Evolutionary conservation across 192 early-diverging fungal species (phyloP), one percentile per base, ranked within the genome.

Genomic region (Gamsiella multidivaricata): DNA sequence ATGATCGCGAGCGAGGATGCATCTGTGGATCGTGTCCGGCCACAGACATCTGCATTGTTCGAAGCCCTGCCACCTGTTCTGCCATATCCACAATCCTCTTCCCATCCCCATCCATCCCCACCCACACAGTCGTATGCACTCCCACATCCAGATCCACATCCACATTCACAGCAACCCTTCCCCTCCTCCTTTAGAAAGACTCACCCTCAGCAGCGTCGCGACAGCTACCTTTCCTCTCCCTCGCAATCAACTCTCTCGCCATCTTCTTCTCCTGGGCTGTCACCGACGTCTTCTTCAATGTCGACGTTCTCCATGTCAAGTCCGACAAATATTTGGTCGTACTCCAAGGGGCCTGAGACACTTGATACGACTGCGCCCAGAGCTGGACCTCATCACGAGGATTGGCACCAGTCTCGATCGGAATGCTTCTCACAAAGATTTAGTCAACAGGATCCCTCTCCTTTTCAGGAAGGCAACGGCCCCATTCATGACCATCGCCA

Each of bases 171-270:
- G 2, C 20, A 28, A 32, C 41, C 56, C 17, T 17, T 36, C 9
- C 52, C 14, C 22, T 53, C 36, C 15, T 37, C 36, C 25, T 56
- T 51, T 22, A 29, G 22, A 1, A 55, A 43, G 54, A 4, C 32
- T 25, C 68, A 53, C 18, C 32, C 26, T 20, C 55, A 29, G 39
- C 61, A 71, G 11, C 65, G 58, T 9, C 61, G 47, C 15, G 65
- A 78, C 2, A 78, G 74, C 58, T 69, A 69, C 14, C 65, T 59
- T 14, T 45, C 57, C 3, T 69, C 66, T 22, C 54, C 74, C 8
- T 57, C 65, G 3, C 60, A 66, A 9, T 78, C 74, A 15, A 59
- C 74, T 5, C 32, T 56, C 5, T 78, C 74, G 26, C 74, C 74
- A 3, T 68, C 65, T 0, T 25, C 61, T 2, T 64, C 74, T 15